Base-by-base conservation (phyloP, 139 green algal species). In the Nannochloris sp. region DNA sequence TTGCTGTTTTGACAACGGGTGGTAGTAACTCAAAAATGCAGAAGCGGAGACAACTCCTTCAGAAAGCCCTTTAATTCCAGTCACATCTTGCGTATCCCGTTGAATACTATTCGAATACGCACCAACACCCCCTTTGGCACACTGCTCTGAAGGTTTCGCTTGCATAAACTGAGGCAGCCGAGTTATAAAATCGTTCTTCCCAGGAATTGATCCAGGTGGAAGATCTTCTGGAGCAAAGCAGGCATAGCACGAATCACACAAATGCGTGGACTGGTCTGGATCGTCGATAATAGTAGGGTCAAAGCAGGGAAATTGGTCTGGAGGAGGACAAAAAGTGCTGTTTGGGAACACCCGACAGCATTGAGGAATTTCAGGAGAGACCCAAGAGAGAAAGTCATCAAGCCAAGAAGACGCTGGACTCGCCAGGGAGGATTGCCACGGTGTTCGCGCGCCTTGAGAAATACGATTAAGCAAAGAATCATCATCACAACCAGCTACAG, bases 371-470 rank as follows among this genome's bases (percentile, higher is more conserved):
- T 79, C 63, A 2, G 88, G 88, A 12, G 70, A 81, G 37, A 89
- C 67, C 90, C 90, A 97, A 5, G 83, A 76, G 19, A 97, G 68
- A 74, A 95, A 97, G 77, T 97, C 90, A 70, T 97, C 90, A 8
- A 97, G 51, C 90, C 90, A 97, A 19, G 83, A 91, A 31, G 89
- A 85, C n/a, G 89, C 82, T 10, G 89, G 77, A 24, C 79, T 61
- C 8, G 88, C 85, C 19, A 97, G 85, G 67, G 55, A 75, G 14
- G 71, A 76, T 19, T 56, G 27, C 64, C 53, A 56, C n/a, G 79
- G 78, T 3, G 44, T 57, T 9, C 61, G 44, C 4, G 82, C 67
- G 9, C 68, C 77, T 9, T 14, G 19, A 4, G 58, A 48, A 10
- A 88, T 46, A 73, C 84, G 57, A 61, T 87, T 90, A 19, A 91